Conservation (phyloP, 192 early-diverging fungal genomes). For the Pilobolus umbonatus region DNA sequence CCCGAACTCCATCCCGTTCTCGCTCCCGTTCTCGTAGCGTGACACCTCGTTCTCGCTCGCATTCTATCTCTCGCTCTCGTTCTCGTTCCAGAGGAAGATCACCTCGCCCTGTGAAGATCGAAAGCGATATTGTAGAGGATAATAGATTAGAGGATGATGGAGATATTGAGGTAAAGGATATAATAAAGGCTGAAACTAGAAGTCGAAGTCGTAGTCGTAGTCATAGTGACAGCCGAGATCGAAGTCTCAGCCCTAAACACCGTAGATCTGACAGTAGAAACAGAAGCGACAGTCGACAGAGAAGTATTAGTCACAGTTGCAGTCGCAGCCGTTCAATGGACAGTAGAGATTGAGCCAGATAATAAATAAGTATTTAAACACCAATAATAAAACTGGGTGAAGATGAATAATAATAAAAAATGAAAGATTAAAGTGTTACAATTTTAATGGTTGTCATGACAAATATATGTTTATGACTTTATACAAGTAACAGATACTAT, state of each 20-base stretch:
- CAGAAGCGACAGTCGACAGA: background rate
- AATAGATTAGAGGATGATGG: background rate
- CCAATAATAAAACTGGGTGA: no score
- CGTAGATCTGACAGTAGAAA: conserved; percentile 4
- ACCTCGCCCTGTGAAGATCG: conserved; percentile 23
- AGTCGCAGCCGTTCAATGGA: background rate
- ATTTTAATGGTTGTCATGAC: no score
- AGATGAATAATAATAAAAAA: no score
- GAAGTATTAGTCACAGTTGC: background rate
- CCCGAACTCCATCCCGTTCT: conserved; percentile 40
- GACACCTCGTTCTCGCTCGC: conserved; percentile 24
- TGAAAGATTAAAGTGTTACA: no score
- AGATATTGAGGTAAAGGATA: no score
- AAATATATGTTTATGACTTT: no score
- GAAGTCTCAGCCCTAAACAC: conserved; percentile 12
- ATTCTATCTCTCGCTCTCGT: conserved; percentile 29
- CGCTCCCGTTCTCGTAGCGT: conserved; percentile 46
- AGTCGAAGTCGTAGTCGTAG: conserved; percentile 2
- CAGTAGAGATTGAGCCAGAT: background rate
- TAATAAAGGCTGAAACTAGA: background rate
- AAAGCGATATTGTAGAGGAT: background rate
- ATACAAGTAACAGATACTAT: no score
- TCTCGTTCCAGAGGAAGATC: conserved; percentile 37
- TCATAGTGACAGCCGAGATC: conserved; percentile 16
- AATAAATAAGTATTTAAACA: no score